Percentiles rank a stretch among this genome's conserved stretches.
Evolutionary conservation across 129 eudicot species (phyloP).

Genomic region (Solidago caesia): DNA sequence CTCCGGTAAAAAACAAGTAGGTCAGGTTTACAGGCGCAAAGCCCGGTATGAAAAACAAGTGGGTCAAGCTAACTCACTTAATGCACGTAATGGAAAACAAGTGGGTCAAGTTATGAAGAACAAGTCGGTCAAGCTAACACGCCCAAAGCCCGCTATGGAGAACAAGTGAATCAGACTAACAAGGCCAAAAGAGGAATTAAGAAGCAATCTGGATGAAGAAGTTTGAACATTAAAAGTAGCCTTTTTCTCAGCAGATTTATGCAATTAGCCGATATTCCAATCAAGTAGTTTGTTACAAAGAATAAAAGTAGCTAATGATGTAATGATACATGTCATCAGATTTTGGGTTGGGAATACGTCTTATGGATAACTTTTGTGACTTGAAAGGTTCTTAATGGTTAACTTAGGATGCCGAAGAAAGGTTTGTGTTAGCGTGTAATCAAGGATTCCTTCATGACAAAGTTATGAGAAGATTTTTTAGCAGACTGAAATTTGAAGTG

Average conservation of each 20-base stretch:
- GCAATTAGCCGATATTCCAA: not conserved
- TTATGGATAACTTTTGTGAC: not conserved
- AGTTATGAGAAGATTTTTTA: too few relatives aligned
- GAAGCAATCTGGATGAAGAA: not conserved
- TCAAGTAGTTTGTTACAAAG: not conserved
- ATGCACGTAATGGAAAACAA: too few relatives aligned
- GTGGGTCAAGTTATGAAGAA: not conserved
- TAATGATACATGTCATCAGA: not conserved
- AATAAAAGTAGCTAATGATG: conserved; percentile 5
- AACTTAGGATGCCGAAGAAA: too few relatives aligned
- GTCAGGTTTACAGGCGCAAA: too few relatives aligned
- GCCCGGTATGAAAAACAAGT: too few relatives aligned
- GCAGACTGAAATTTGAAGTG: too few relatives aligned
- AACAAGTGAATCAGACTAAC: not conserved
- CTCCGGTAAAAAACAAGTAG: too few relatives aligned
- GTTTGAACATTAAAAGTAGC: not conserved
- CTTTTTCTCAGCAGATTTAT: not conserved
- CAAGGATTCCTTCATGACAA: too few relatives aligned
- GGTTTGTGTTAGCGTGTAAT: too few relatives aligned
- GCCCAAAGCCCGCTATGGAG: not conserved
- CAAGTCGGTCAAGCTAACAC: not conserved
- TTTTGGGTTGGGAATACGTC: not conserved
- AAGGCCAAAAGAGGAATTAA: not conserved
- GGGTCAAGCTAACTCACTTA: too few relatives aligned
- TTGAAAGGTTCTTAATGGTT: too few relatives aligned